phyloP scores from a whole-genome alignment of 768 basidiomycete genomes.

The Polyporus arcularius region DNA sequence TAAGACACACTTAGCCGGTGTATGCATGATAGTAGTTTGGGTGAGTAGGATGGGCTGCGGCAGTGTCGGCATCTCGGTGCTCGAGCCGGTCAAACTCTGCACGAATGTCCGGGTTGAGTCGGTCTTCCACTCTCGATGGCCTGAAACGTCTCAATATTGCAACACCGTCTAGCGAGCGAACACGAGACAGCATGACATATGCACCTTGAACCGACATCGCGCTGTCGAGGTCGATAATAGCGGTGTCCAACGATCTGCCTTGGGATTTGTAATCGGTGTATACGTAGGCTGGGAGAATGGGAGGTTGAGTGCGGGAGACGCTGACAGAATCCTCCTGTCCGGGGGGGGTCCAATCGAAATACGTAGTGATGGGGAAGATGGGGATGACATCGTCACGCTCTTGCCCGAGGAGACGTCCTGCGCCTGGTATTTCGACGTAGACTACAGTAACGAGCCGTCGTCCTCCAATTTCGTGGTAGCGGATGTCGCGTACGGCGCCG shows the following conservation, averaged over 20 bases:
- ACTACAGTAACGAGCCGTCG: not conserved
- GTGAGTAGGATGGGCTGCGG: too few relatives aligned
- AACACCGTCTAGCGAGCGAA: constrained; percentile 22
- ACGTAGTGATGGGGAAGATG: not conserved
- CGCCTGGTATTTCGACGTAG: not conserved
- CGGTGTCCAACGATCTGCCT: constrained; percentile 25
- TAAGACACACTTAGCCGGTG: too few relatives aligned
- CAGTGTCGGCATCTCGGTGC: too few relatives aligned
- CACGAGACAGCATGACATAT: constrained; percentile 35
- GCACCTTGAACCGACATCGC: constrained; percentile 20
- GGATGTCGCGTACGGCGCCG: constrained; percentile 12
- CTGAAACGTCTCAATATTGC: constrained; percentile 26
- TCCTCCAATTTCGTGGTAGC: not conserved
- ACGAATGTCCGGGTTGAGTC: not conserved
- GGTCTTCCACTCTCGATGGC: not conserved
- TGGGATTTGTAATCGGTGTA: constrained; percentile 34
- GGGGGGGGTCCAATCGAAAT: not conserved
- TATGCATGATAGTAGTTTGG: too few relatives aligned
- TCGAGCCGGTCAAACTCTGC: not conserved
- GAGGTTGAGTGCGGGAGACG: constrained; percentile 14
- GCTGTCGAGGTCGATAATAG: constrained; percentile 27
- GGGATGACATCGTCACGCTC: not conserved
- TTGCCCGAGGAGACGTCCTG: not conserved
- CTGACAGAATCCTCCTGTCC: not conserved
- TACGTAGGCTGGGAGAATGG: constrained; percentile 30